Conservation (phyloP, 2,329 filamentous ascomycete species). For the Knufia fluminis region DNA sequence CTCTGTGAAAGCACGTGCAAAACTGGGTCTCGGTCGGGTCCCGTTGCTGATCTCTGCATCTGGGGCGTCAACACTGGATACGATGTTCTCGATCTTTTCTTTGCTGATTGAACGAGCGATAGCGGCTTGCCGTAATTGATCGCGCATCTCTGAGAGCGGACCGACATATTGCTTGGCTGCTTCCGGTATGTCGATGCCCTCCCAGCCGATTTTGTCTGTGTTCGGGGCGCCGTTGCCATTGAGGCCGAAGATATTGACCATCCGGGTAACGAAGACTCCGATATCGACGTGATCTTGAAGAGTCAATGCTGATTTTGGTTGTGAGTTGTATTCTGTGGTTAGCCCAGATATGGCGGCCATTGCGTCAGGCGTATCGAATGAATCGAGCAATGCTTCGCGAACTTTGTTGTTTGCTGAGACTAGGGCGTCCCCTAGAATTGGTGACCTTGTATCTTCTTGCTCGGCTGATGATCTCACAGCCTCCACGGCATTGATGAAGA, state of each 20-base stretch:
- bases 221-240: conserved; percentile 33
- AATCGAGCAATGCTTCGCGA: conserved; percentile 64
- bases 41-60: conserved; percentile 19
- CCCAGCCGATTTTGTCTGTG: conserved; percentile 49
- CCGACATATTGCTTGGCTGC: conserved; percentile 53
- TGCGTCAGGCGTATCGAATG: conserved; percentile 73
- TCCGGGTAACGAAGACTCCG: conserved; percentile 71
- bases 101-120: conserved; percentile 37
- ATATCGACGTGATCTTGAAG: conserved; percentile 43
- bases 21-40: conserved; percentile 19
- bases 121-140: conserved; percentile 48
- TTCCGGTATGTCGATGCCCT: conserved; percentile 53
- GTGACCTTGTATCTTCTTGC: conserved; percentile 22
- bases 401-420: conserved; percentile 48
- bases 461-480: conserved; percentile 46
- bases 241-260: conserved; percentile 77
- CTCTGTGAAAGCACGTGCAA: conserved; percentile 19
- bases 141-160: conserved; percentile 48
- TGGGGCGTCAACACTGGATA: conserved; percentile 23
- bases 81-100: conserved; percentile 32
- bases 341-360: conserved; percentile 72
- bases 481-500: conserved; percentile 37
- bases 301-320: conserved; percentile 38
- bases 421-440: conserved; percentile 37
- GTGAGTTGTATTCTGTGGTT: conserved; percentile 65